Base-by-base conservation (phyloP, 768 basidiomycete species). In the Podaxis mareebaensis region DNA sequence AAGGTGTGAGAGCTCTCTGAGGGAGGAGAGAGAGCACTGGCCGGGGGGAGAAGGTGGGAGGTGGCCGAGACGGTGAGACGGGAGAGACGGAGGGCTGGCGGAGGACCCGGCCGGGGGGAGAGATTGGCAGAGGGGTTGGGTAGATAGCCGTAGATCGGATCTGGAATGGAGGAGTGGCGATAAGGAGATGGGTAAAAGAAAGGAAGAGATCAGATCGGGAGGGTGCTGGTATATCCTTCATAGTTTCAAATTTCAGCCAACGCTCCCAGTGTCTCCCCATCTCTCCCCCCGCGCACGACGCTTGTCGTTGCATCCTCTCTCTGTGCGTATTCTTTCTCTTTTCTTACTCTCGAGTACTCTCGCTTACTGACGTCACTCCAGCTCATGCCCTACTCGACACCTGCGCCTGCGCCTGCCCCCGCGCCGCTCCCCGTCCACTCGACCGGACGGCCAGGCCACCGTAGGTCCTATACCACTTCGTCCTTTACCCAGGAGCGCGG, bases 391-490 rank as follows among this genome's bases (percentile, higher is more conserved):
- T 76, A 76, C 68, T 72, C 70, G 1, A 58, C 60, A 36, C 74
- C 73, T 8, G 67, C 69, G 15, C 65, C 71, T n/a, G 61, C 61
- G 15, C 65, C 71, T n/a, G 61, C 61, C 39, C 68, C 67, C 17
- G 33, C 33, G 33, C 33, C 33, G 8, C 67, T 72, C 11, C 71
- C 71, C 33, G 64, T 65, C 54, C 73, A 73, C 30, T 68, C 70
- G 44, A 66, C 68, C 24, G 78, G 73, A 52, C 70, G 76, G 10
- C 70, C 74, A 30, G 73, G 76, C 60, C 78, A 79, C 64, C 74
- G 77, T 42, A 73, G 77, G 53, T 75, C 75, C 15, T 78, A 75
- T 64, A 62, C 64, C 44, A 38, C 65, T 36, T 40, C 56, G 12
- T 42, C 40, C 17, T 64, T 66, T 66, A 33, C 33, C 33, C 33